A percentile compares a stretch with the other conserved stretches of the same genome.
These are phyloP conservation scores for Exserohilum rostratum DNA, from an alignment of 2,329 filamentous ascomycete species.

Conservation along the genomic window DNA sequence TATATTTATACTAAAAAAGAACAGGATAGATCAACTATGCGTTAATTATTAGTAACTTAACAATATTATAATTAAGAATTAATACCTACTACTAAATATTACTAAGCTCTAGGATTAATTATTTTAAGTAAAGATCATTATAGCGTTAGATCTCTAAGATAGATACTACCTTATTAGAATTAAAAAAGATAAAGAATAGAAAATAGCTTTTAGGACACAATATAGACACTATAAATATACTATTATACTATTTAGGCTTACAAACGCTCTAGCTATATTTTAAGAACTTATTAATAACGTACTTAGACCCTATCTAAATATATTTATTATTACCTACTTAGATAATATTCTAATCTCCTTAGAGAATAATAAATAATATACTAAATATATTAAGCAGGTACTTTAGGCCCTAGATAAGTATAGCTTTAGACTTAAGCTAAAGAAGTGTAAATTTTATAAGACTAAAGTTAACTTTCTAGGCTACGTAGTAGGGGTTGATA, in stretches of 20 bases:
- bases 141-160: too few relatives aligned
- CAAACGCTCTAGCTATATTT: too few relatives aligned
- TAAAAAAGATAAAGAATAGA: too few relatives aligned
- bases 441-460: slow-evolving; percentile 1
- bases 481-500: background rate
- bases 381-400: background rate
- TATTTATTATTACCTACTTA: background rate
- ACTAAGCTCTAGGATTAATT: slow-evolving; percentile 7
- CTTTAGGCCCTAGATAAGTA: background rate
- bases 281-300: too few relatives aligned
- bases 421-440: background rate
- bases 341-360: background rate
- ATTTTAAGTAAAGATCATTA: slow-evolving; percentile 3
- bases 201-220: too few relatives aligned
- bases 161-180: background rate
- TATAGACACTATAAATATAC: slow-evolving; percentile 3
- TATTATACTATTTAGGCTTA: too few relatives aligned
- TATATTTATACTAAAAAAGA: background rate
- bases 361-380: background rate
- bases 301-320: background rate
- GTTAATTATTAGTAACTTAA: slow-evolving; percentile 4
- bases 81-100: slow-evolving; percentile 15
- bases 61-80: slow-evolving; percentile 15
- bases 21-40: background rate
- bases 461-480: slow-evolving; percentile 8